Evolutionary conservation across 2,329 filamentous ascomycete genomes (phyloP).

Genomic region (Fusarium odoratissimum): DNA sequence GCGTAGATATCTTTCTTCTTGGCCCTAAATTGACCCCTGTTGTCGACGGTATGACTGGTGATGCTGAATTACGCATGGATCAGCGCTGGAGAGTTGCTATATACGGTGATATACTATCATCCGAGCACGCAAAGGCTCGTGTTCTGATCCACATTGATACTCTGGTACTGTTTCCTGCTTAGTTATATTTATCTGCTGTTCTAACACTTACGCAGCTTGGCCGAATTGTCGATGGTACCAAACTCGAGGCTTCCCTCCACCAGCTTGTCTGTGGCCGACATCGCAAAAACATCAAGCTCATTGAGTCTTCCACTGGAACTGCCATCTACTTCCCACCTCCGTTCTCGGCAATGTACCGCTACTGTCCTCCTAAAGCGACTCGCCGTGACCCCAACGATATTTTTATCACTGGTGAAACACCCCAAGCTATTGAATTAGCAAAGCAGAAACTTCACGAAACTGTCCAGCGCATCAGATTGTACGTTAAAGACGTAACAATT

Average conservation of each 20-base stretch:
- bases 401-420: conserved; percentile 91
- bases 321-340: conserved; percentile 98
- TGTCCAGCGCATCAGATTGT: conserved; percentile 82
- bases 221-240: conserved; percentile 80
- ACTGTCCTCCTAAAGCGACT: conserved; percentile 83
- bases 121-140: conserved; percentile 96
- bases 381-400: conserved; percentile 89
- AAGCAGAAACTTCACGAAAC: conserved; percentile 93
- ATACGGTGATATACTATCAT: conserved; percentile 93
- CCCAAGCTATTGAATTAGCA: conserved; percentile 85
- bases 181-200: neutral
- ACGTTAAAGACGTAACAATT: conserved; percentile 91
- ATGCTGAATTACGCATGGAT: conserved; percentile 85
- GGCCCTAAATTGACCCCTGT: conserved; percentile 88
- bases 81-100: conserved; percentile 93
- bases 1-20: conserved; percentile 95
- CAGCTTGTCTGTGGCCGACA: conserved; percentile 93
- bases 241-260: conserved; percentile 87
- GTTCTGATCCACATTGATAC: conserved; percentile 98
- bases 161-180: conserved; percentile 66
- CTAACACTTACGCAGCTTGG: conserved; percentile 65
- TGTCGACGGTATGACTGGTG: conserved; percentile 78
- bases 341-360: conserved; percentile 91
- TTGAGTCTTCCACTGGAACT: conserved; percentile 94
- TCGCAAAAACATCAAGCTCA: conserved; percentile 96